These are phyloP conservation scores for Sporopachydermia quercuum DNA, from an alignment of 805 yeast genomes.

Conservation along the genomic window DNA sequence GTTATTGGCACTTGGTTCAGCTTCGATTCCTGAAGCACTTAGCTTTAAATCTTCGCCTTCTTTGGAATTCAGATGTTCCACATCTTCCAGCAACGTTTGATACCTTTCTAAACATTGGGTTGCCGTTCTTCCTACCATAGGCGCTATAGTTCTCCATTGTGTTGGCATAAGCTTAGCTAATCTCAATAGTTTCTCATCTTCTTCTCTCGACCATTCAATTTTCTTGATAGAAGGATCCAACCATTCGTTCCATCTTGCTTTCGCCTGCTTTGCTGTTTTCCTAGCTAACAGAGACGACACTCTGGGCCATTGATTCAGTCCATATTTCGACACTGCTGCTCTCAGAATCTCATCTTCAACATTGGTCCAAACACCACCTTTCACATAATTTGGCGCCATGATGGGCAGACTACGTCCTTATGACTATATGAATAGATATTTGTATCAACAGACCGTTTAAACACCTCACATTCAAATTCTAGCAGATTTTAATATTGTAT, in stretches of 20 bases:
- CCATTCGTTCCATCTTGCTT: constrained; percentile 86
- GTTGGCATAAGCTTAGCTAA: constrained; percentile 66
- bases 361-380: constrained; percentile 87
- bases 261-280: constrained; percentile 84
- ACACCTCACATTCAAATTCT: no score
- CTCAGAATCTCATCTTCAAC: constrained; percentile 71
- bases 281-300: constrained; percentile 74
- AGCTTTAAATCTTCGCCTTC: constrained; percentile 21
- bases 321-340: constrained; percentile 88
- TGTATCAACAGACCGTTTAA: no score
- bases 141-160: constrained; percentile 90
- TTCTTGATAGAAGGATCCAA: constrained; percentile 58
- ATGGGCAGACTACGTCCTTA: constrained; percentile 9
- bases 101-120: constrained; percentile 78
- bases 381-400: constrained; percentile 54
- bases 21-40: constrained; percentile 38
- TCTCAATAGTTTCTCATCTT: constrained; percentile 57
- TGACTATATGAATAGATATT: no score
- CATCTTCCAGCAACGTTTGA: constrained; percentile 50
- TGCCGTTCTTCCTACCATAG: constrained; percentile 70
- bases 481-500: no score
- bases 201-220: constrained; percentile 55
- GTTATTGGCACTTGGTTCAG: constrained; percentile 19
- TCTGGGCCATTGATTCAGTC: constrained; percentile 88
- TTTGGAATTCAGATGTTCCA: constrained; percentile 18